Evolutionary conservation across 2,329 filamentous ascomycete genomes (phyloP).

Genomic region (Aspergillus thermomutatus): DNA sequence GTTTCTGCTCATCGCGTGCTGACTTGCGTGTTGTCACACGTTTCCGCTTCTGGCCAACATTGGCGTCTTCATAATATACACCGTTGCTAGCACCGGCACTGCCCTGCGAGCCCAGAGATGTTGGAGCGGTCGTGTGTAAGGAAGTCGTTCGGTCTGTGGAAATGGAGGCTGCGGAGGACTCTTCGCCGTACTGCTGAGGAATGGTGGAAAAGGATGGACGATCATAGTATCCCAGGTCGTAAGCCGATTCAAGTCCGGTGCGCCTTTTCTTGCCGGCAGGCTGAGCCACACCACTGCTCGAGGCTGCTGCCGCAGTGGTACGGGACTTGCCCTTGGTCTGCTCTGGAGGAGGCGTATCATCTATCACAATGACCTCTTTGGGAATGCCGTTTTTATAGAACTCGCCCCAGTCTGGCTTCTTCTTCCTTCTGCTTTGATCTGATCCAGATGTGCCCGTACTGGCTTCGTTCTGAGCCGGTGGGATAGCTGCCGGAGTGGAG

Average conservation of each 20-base stretch:
- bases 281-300: slow-evolving; percentile 31
- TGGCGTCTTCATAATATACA: slow-evolving; percentile 64
- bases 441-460: slow-evolving; percentile 38
- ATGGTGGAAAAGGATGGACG: slow-evolving; percentile 69
- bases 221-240: slow-evolving; percentile 71
- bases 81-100: slow-evolving; percentile 51
- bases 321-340: slow-evolving; percentile 21
- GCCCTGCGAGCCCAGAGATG: slow-evolving; percentile 70
- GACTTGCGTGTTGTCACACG: slow-evolving; percentile 72
- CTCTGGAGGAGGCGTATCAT: slow-evolving; percentile 59
- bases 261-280: slow-evolving; percentile 69
- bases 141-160: slow-evolving; percentile 84
- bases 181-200: slow-evolving; percentile 65
- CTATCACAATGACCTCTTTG: slow-evolving; percentile 80
- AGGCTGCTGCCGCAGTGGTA: slow-evolving; percentile 22
- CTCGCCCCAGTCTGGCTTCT: slow-evolving; percentile 71
- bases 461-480: slow-evolving; percentile 38
- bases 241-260: slow-evolving; percentile 58
- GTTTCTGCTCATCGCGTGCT: slow-evolving; percentile 75
- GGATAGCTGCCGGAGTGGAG: slow-evolving; percentile 33
- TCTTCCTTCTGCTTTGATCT: slow-evolving; percentile 44
- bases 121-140: slow-evolving; percentile 82
- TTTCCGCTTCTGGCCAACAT: slow-evolving; percentile 84
- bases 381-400: slow-evolving; percentile 83
- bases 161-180: slow-evolving; percentile 65